These are phyloP conservation scores for Entamoeba histolytica DNA, from an alignment of 208 protist species.

Conservation along the genomic window DNA sequence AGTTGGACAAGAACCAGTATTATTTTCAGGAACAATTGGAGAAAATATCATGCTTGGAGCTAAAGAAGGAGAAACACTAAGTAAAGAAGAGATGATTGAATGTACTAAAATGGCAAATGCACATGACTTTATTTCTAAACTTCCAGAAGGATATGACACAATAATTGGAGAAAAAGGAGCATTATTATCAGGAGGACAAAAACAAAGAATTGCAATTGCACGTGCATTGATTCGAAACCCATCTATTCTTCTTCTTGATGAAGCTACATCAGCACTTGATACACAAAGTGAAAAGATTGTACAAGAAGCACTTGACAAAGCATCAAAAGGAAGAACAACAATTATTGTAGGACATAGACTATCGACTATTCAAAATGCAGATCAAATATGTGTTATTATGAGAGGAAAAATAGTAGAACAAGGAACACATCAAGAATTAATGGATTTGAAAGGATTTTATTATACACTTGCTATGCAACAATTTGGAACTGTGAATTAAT, in stretches of 20 bases:
- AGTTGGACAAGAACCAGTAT: no score
- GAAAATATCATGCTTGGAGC: constrained; percentile 59
- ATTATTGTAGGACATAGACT: constrained; percentile 70
- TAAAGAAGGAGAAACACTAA: not conserved
- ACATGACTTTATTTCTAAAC: constrained; percentile 23
- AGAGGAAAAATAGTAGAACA: constrained; percentile 55
- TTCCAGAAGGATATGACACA: constrained; percentile 15
- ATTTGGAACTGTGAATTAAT: no score
- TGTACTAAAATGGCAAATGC: no score
- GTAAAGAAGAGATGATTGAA: not conserved
- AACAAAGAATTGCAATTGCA: constrained; percentile 69
- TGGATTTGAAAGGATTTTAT: no score
- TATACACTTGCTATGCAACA: no score
- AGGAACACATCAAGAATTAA: constrained; percentile 58
- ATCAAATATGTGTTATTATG: constrained; percentile 68
- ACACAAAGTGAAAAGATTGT: constrained; percentile 58
- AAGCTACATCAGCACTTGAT: constrained; percentile 63
- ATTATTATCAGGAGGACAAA: no score
- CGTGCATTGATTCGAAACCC: constrained; percentile 55
- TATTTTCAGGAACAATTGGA: constrained; percentile 72
- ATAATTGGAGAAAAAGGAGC: not conserved
- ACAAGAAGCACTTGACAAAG: constrained; percentile 47
- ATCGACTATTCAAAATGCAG: constrained; percentile 57
- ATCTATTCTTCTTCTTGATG: constrained; percentile 61
- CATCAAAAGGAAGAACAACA: constrained; percentile 55